phyloP scores from a whole-genome alignment of 2,329 filamentous ascomycete genomes.

The Calonectria naviculata region DNA sequence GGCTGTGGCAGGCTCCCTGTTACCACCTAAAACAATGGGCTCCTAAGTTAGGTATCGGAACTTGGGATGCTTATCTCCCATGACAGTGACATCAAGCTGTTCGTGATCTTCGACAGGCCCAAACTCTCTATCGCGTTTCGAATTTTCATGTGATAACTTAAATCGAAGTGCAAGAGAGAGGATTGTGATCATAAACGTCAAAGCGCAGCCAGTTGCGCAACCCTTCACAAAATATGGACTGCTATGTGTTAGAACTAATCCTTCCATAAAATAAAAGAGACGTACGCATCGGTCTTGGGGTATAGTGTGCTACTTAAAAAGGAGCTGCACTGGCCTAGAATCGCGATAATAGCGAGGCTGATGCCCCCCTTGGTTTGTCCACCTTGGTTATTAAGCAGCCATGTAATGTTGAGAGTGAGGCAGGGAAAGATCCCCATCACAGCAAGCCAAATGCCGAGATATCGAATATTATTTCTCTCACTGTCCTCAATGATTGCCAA shows the following conservation, averaged over 20 bases:
- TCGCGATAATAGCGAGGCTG: conserved; percentile 12
- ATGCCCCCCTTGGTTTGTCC: conserved; percentile 24
- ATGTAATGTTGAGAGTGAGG: conserved; percentile 20
- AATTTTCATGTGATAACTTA: conserved; percentile 14
- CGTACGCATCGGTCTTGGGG: conserved; percentile 27
- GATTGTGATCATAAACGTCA: conserved; percentile 15
- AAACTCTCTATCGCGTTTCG: neutral
- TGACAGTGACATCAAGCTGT: conserved; percentile 9
- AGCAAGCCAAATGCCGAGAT: conserved; percentile 27
- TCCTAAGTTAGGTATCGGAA: conserved; percentile 20
- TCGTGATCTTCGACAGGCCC: neutral
- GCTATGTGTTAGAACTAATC: fast-evolving
- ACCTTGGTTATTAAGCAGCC: conserved; percentile 30
- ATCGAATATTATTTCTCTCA: neutral
- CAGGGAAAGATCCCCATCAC: conserved; percentile 25
- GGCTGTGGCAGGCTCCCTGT: too few species aligned
- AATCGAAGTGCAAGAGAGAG: conserved; percentile 23
- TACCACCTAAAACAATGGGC: neutral
- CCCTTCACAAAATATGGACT: conserved; percentile 27
- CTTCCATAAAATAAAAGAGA: fast-evolving
- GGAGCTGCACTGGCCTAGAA: conserved; percentile 28
- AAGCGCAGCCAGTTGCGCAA: conserved; percentile 24
- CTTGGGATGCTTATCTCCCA: conserved; percentile 1
- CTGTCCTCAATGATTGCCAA: conserved; percentile 16
- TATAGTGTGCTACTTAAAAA: conserved; percentile 29